These are phyloP conservation scores for Trichoderma citrinoviride DNA, from an alignment of 2,329 filamentous ascomycete species.

Conservation along the genomic window DNA sequence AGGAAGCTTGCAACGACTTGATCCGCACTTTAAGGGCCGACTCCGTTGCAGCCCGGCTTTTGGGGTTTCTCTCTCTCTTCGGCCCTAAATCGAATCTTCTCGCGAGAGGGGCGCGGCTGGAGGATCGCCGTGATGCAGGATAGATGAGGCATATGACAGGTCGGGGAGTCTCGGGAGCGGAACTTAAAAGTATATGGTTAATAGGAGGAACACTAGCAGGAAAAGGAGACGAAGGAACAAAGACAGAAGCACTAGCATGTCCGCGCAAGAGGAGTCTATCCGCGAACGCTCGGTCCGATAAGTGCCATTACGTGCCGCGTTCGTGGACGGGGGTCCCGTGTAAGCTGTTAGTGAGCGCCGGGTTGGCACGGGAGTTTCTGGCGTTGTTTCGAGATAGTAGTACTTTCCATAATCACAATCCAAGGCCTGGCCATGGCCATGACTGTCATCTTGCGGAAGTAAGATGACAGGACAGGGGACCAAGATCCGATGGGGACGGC, in stretches of 20 bases:
- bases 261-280: neutral
- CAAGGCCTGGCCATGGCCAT: neutral
- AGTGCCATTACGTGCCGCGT: neutral
- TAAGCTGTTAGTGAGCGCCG: neutral
- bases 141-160: neutral
- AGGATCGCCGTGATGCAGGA: neutral
- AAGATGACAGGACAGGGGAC: neutral
- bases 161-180: constrained; percentile 10
- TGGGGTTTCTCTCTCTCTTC: neutral
- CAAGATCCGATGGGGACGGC: neutral
- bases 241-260: neutral
- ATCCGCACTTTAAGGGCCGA: constrained; percentile 11
- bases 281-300: constrained; percentile 14
- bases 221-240: no score
- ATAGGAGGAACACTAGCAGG: neutral
- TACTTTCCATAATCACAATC: neutral
- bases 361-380: neutral
- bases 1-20: constrained; percentile 12
- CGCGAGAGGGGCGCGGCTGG: neutral
- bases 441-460: neutral
- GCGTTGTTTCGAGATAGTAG: neutral
- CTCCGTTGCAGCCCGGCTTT: neutral
- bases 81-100: neutral
- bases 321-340: neutral
- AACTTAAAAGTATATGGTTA: neutral